Conservation (phyloP, 2,329 filamentous ascomycete genomes). For the Trichoderma guizhouense region DNA sequence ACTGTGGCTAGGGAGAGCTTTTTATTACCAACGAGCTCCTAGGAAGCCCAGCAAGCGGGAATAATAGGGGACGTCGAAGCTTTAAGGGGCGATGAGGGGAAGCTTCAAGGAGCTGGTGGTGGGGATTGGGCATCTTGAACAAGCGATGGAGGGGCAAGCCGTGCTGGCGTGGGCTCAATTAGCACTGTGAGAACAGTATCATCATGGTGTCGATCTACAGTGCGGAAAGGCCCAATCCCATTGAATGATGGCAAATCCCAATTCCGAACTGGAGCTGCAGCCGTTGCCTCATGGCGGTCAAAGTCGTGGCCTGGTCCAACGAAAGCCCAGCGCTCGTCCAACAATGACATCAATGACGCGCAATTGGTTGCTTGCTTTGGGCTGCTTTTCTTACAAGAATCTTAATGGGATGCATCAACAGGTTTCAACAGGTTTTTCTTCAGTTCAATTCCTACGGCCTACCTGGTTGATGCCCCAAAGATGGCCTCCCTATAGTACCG, state of each 20-base stretch:
- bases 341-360: slow-evolving; percentile 14
- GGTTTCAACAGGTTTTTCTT: slow-evolving; percentile 6
- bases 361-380: background rate
- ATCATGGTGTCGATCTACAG: background rate
- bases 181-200: slow-evolving; percentile 21
- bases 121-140: slow-evolving; percentile 27
- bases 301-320: slow-evolving; percentile 8
- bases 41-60: background rate
- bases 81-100: slow-evolving; percentile 20
- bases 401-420: background rate
- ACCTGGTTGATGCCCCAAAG: slow-evolving; percentile 43
- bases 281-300: slow-evolving; percentile 3
- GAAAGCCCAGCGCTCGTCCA: slow-evolving; percentile 6
- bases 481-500: slow-evolving; percentile 73
- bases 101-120: slow-evolving; percentile 30
- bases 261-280: slow-evolving; percentile 2
- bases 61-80: slow-evolving; percentile 13
- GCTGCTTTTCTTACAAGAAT: background rate
- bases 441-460: background rate
- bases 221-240: background rate
- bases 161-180: slow-evolving; percentile 12
- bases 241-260: background rate
- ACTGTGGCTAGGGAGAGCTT: background rate
- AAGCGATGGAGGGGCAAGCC: slow-evolving; percentile 28
- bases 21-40: background rate